phyloP scores from a whole-genome alignment of 2,329 filamentous ascomycete genomes.

The Nemania abortiva region DNA sequence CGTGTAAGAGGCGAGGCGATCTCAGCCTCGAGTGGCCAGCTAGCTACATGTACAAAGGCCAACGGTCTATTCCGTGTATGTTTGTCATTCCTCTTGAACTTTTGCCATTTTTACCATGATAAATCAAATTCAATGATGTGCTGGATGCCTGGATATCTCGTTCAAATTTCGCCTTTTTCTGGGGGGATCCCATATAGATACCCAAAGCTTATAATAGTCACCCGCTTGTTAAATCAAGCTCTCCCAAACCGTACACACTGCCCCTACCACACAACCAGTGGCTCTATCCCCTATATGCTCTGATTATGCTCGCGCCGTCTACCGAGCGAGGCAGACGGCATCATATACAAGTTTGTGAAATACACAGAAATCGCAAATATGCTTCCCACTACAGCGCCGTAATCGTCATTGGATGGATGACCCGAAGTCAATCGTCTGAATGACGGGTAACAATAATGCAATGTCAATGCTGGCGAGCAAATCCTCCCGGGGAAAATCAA shows the following conservation, averaged over 20 bases:
- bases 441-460: slow-evolving; percentile 22
- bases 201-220: not conserved
- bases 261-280: slow-evolving; percentile 17
- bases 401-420: slow-evolving; percentile 13
- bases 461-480: slow-evolving; percentile 25
- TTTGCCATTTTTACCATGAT: not conserved
- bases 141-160: not conserved
- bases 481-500: slow-evolving; percentile 6
- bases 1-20: not conserved
- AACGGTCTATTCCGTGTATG: slow-evolving; percentile 8
- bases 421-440: slow-evolving; percentile 18
- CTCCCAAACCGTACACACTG: slow-evolving; percentile 11
- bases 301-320: slow-evolving; percentile 27
- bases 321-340: slow-evolving; percentile 24
- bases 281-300: slow-evolving; percentile 2
- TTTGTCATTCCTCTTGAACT: slow-evolving; percentile 8
- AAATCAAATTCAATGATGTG: not conserved
- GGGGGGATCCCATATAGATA: not conserved
- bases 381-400: slow-evolving; percentile 20
- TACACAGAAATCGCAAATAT: slow-evolving; percentile 26
- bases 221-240: not conserved
- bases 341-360: slow-evolving; percentile 36
- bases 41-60: slow-evolving; percentile 8
- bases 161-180: slow-evolving; percentile 10
- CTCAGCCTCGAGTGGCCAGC: not conserved